A percentile compares a stretch with the other conserved stretches of the same genome.
These are phyloP conservation scores for Colletotrichum coccodes DNA, from an alignment of 2,329 filamentous ascomycete species.

Conservation along the genomic window DNA sequence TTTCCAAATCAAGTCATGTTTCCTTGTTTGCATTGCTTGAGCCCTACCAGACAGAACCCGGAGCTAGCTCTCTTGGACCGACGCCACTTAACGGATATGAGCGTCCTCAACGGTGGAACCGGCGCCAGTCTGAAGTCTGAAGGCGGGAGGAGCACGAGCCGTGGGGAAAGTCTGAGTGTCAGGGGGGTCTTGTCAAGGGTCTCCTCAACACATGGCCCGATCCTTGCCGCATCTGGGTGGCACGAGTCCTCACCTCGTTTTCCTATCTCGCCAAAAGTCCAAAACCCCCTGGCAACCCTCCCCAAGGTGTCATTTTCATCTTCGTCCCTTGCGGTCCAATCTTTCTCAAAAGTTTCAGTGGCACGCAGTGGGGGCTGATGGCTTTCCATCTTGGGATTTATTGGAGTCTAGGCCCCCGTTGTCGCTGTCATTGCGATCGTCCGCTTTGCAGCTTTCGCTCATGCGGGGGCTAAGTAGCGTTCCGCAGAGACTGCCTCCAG, in stretches of 20 bases:
- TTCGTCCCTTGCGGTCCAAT: not conserved
- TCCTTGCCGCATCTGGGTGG: not conserved
- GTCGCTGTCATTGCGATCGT: constrained; percentile 24
- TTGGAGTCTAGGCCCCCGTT: not conserved
- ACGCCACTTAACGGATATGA: not conserved
- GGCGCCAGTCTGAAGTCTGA: not conserved
- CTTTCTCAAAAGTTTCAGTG: constrained; percentile 7
- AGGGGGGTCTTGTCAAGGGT: not conserved
- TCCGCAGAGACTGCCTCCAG: not conserved
- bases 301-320: not conserved
- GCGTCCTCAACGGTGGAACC: too few species aligned
- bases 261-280: not conserved
- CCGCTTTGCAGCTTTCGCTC: not conserved
- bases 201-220: constrained; percentile 9
- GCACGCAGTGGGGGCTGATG: constrained; percentile 13
- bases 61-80: not conserved
- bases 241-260: not conserved
- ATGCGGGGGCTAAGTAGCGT: not conserved
- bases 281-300: not conserved
- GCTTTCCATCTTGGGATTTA: not conserved
- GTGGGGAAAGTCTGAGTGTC: constrained; percentile 7
- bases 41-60: not conserved
- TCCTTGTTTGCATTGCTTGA: not conserved
- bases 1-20: not conserved
- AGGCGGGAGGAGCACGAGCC: not conserved